Evolutionary conservation across 805 yeast species (phyloP), one percentile per base, ranked within the genome.

Genomic region (Metschnikowia dekortorum): DNA sequence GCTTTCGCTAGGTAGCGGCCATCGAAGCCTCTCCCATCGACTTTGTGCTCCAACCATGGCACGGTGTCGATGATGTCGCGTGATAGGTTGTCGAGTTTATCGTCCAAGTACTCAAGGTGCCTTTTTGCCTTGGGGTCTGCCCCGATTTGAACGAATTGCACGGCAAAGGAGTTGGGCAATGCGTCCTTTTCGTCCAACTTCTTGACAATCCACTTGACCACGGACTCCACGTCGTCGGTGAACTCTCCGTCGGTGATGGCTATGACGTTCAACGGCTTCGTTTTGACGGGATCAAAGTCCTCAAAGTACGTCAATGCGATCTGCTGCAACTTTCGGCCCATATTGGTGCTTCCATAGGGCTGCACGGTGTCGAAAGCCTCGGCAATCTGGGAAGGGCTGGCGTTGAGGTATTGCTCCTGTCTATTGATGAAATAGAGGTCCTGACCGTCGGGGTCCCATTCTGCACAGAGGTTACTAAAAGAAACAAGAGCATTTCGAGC

Each of bases 381-480:
- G 1, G 47, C 50, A 13, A 55, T 55, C 28, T 49, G 49, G 16
- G 49, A 38, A 2, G 57, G 59, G 10, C 49, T 36, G 6, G 52
- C 51, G 4, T 50, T 51, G 29, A 47, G 29, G 22, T 49, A 41
- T 4, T 46, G 42, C 18, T 49, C 43, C 16, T 40, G 22, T 6
- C 44, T 32, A 35, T 55, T 55, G 36, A 55, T 47, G 39, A 55
- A 55, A 18, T 47, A 55, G 10, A 55, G 39, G 38, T 55, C 57
- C 50, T 55, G 59, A 29, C 59, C 57, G 29, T 55, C 53, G n/a
- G 48, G 48, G 39, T 53, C 59, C 59, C 59, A 55, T 30, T 53
- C 55, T 6, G 53, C 29, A 31, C 59, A 55, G 22, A 53, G 48
- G 31, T 22, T 49, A 29, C 57, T 49, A 47, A 55, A 55, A 10